These are phyloP conservation scores for Pyrenula aspistea DNA, from an alignment of 495 filamentous ascomycete species.

Conservation along the genomic window DNA sequence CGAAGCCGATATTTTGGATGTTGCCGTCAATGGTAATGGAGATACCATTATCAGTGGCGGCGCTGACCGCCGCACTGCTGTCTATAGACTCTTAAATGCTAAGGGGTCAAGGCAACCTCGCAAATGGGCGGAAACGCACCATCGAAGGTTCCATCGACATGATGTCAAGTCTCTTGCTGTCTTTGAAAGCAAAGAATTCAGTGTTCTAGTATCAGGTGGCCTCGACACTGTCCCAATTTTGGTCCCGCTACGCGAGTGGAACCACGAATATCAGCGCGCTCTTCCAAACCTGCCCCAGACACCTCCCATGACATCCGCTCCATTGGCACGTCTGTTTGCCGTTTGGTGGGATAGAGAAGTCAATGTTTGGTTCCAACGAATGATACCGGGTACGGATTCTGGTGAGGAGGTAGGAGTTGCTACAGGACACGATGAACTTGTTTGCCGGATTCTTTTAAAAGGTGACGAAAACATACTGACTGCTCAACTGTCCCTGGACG, in stretches of 20 bases:
- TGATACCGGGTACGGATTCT: slow-evolving; percentile 13
- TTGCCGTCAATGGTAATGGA: slow-evolving; percentile 70
- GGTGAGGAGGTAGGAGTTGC: background rate
- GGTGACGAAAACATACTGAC: slow-evolving; percentile 83
- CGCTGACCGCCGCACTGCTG: slow-evolving; percentile 74
- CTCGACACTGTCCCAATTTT: slow-evolving; percentile 75
- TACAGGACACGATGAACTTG: background rate
- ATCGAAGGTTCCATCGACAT: slow-evolving; percentile 73
- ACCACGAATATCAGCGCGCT: slow-evolving; percentile 66
- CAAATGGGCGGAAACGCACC: slow-evolving; percentile 76
- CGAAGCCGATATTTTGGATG: slow-evolving; percentile 77
- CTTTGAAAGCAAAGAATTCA: slow-evolving; percentile 73
- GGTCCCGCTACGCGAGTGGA: slow-evolving; percentile 66
- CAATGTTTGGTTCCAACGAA: slow-evolving; percentile 59
- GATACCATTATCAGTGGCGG: slow-evolving; percentile 80
- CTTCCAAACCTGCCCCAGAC: slow-evolving; percentile 72
- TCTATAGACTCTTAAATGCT: slow-evolving; percentile 51
- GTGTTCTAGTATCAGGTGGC: slow-evolving; percentile 84
- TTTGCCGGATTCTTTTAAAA: slow-evolving; percentile 17
- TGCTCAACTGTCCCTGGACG: slow-evolving; percentile 59
- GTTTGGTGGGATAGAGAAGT: slow-evolving; percentile 92
- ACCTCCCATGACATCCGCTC: slow-evolving; percentile 55
- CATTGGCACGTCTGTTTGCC: slow-evolving; percentile 59
- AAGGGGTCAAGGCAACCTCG: slow-evolving; percentile 42
- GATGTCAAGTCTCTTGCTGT: slow-evolving; percentile 93